Base-by-base conservation (phyloP, 73 alveolate genomes). In the Paramecium caudatum region DNA sequence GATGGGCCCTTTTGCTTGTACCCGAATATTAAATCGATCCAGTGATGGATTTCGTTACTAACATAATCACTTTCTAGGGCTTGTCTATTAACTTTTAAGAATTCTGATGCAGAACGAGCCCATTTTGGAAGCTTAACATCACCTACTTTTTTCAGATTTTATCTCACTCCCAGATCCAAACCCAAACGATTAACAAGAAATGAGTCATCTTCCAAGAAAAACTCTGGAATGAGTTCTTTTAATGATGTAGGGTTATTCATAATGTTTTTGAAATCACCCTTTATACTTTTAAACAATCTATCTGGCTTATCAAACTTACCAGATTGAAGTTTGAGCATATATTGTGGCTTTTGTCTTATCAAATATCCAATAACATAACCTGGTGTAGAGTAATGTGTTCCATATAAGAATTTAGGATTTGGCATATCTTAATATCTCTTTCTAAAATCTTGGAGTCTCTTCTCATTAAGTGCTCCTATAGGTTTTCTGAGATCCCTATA, bases 361-460 rank as follows among this genome's bases (percentile, higher is more conserved):
- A 97, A 90, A 93, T 96, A 98, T 1, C 99, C 99, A 19, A 98
- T 97, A 0, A 97, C 99, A 91, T 98, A 97, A 0, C 99, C 99
- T 4, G 99, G 99, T 15, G 99, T 97, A 30, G 99, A 97, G 93
- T 99, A 99, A 92, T 98, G 99, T 0, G 99, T 98, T 34, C 99
- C 99, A 94, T 99, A 99, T 37, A 99, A 94, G 94, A 97, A 99
- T 91, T 97, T 97, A 16, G 94, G 96, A 41, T 47, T 49, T 3
- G 91, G 93, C 91, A 74, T 91, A 15, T 84, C 90, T 61, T 37
- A 21, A 23, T 61, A 86, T 41, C 93, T 12, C 27, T 93, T 93
- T 90, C 91, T 68, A 80, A 94, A 96, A 47, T 94, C 91, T 61
- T 97, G 96, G 23, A 98, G 92, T 91, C 99, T 91, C 50, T 94